Evolutionary conservation across 78 protist species (phyloP).

Genomic region (Dictyostelium intermedium): DNA sequence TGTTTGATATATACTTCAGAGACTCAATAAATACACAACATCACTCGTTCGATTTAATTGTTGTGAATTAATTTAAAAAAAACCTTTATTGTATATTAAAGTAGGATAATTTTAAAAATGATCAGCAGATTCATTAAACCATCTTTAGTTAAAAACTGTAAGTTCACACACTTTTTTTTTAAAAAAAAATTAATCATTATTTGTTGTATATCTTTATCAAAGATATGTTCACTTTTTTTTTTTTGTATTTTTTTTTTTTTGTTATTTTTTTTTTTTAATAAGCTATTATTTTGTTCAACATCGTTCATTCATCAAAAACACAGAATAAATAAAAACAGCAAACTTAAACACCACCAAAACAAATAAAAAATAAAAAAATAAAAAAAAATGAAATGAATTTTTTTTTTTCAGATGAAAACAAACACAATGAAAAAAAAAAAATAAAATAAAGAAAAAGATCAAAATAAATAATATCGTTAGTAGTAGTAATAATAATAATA

Average conservation of each 20-base stretch:
- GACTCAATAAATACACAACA: neutral
- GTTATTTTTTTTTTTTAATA: neutral
- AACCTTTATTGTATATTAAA: neutral
- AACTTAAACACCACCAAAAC: neutral
- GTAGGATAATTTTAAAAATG: neutral
- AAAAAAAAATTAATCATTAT: neutral
- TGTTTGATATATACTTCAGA: neutral
- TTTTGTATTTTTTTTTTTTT: neutral
- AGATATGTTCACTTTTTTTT: neutral
- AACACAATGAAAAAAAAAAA: no score
- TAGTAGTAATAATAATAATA: no score
- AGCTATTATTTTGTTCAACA: no score
- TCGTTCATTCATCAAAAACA: neutral
- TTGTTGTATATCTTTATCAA: neutral
- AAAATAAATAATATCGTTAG: no score
- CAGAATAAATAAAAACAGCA: neutral
- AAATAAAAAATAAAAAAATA: no score
- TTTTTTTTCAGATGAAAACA: no score
- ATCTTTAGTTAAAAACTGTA: constrained; percentile 7
- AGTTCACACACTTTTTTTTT: neutral
- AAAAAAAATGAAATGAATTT: neutral
- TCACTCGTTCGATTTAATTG: neutral
- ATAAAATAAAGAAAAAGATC: no score
- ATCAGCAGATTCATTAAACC: constrained; percentile 2
- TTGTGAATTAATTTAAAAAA: neutral